Conservation (phyloP, 169 alveolate species). For the Plasmodium cynomolgi region DNA sequence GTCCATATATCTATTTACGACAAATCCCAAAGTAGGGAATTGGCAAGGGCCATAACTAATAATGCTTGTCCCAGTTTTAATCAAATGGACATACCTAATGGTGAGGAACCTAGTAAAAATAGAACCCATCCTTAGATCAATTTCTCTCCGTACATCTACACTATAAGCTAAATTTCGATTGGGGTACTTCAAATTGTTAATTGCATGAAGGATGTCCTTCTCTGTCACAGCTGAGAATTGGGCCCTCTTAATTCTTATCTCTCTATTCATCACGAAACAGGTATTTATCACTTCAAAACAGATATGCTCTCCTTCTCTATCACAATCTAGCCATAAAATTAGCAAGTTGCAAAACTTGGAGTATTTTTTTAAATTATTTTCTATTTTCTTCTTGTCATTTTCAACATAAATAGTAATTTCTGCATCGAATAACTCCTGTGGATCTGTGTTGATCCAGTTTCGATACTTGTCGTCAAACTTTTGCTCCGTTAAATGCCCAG, state of each 20-base stretch:
- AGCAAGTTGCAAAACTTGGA: constrained; percentile 91
- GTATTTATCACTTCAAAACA: constrained; percentile 97
- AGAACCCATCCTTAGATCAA: constrained; percentile 95
- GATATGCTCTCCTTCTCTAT: constrained; percentile 99
- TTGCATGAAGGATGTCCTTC: constrained; percentile 93
- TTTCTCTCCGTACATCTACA: constrained; percentile 98
- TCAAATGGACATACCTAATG: constrained; percentile 76
- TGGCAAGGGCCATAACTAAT: constrained; percentile 99
- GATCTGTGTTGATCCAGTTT: constrained; percentile 95
- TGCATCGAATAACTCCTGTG: constrained; percentile 95
- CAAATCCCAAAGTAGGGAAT: constrained; percentile 99
- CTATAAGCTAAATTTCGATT: constrained; percentile 94
- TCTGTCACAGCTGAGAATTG: constrained; percentile 97
- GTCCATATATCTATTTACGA: constrained; percentile 95
- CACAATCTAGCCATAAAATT: constrained; percentile 99
- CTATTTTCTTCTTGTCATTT: constrained; percentile 83
- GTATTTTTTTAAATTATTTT: constrained; percentile 90
- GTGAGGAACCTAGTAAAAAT: constrained; percentile 88
- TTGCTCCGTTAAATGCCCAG: constrained; percentile 97
- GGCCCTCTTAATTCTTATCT: constrained; percentile 93
- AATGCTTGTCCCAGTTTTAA: constrained; percentile 82
- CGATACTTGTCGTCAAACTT: constrained; percentile 95
- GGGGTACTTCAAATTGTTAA: constrained; percentile 92
- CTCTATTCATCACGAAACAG: constrained; percentile 74
- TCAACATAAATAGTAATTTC: constrained; percentile 91